Evolutionary conservation across 148 eudicot species (phyloP).

Genomic region (Rhododendron griersonianum): DNA sequence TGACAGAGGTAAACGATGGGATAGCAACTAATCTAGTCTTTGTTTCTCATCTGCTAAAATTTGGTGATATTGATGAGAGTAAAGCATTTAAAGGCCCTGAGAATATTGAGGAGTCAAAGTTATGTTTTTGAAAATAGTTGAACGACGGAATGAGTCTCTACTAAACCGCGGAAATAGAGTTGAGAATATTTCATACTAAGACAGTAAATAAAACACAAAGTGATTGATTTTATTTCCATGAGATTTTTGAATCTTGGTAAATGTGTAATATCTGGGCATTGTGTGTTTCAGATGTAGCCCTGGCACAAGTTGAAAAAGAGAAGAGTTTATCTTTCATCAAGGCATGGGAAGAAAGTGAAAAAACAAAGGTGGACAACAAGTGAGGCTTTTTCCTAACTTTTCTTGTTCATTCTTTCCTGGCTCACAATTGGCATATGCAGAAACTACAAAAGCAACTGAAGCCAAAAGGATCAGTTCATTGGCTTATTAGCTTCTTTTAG

Average conservation of each 20-base stretch:
- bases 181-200: neutral
- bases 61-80: neutral
- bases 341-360: conserved; percentile 96
- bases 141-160: neutral
- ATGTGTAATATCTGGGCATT: neutral
- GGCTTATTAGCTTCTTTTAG: neutral
- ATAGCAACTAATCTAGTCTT: neutral
- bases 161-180: neutral
- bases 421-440: neutral
- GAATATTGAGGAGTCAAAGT: neutral
- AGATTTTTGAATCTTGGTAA: neutral
- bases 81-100: neutral
- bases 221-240: neutral
- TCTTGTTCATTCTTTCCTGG: neutral
- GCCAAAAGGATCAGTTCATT: neutral
- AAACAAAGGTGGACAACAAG: conserved; percentile 37
- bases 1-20: conserved; percentile 31
- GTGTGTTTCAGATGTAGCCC: conserved; percentile 49
- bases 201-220: neutral
- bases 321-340: conserved; percentile 75
- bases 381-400: conserved; percentile 13
- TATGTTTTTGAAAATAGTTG: neutral
- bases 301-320: conserved; percentile 60
- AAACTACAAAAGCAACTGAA: neutral
- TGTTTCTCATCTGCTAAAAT: neutral